Base-by-base conservation (phyloP, 1,284 basidiomycete genomes). In the Schizophyllum amplum region DNA sequence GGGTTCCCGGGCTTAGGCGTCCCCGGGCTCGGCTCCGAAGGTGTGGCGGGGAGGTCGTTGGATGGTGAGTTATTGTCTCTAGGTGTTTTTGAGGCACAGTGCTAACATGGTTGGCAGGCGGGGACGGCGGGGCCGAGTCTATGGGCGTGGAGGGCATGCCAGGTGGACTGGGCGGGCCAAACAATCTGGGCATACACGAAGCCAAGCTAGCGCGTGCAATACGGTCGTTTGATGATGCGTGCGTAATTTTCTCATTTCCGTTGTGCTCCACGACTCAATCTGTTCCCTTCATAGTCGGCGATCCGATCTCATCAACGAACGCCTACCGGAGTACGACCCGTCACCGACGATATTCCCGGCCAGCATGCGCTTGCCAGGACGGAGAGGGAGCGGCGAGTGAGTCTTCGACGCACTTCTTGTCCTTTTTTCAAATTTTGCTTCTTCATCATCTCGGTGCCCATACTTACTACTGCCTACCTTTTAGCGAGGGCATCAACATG, bases 221-320 rank as follows among this genome's bases (percentile, higher is more conserved):
- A 69, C 85, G 83, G 64, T 89, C 78, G 65, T 99, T 98, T 72
- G 91, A 88, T 66, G 94, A 98, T 67, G 97, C 96, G 84, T 92
- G 67, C 66, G 89, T 84, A 15, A n/a, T 57, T 27, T 27, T 56
- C 20, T 22, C 55, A 11, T 24, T 49, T 49, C 47, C n/a, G 52
- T 52, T 54, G 46, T 52, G 47, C 54, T 58, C 52, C 53, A 46
- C n/a, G n/a, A 24, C 20, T 48, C 49, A 47, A 21, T 56, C 52
- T 33, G 48, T 47, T 53, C 21, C 23, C 33, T 57, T 25, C 46
- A 50, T 64, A 91, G 89, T 27, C 92, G 94, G 61, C 90, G 90
- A 64, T 89, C 88, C 33, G 96, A 99, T 74, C 79, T 94, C 58
- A 84, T 87, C 66, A 99, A 99, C 76, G 96, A 99, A 72, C 88